Conservation (phyloP, 495 filamentous ascomycete species). For the Sabuloglossum arenarium region DNA sequence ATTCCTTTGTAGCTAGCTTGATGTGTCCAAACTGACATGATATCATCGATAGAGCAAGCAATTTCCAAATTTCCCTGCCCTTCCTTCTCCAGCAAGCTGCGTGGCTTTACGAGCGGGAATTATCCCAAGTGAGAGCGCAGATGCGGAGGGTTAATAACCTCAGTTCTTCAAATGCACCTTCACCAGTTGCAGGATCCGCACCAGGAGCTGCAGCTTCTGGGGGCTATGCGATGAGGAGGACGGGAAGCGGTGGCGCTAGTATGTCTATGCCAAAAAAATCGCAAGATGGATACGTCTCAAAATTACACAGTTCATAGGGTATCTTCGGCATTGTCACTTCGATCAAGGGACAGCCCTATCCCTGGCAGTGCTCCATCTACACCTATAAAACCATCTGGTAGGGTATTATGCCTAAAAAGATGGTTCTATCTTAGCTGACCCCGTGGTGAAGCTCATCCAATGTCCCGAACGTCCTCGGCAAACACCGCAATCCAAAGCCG, state of each 20-base stretch:
- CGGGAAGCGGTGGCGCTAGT: constrained; percentile 30
- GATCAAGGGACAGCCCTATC: constrained; percentile 36
- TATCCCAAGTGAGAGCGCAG: constrained; percentile 73
- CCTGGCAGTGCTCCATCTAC: constrained; percentile 10
- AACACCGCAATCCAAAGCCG: constrained; percentile 27
- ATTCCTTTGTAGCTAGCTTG: neutral
- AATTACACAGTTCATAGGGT: constrained; percentile 25
- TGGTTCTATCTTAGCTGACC: constrained; percentile 18
- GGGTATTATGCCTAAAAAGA: constrained; percentile 5
- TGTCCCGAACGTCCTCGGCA: constrained; percentile 37
- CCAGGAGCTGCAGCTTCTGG: constrained; percentile 21
- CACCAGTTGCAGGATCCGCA: constrained; percentile 22
- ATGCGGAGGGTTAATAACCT: constrained; percentile 52
- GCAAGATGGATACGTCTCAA: neutral
- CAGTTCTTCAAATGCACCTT: constrained; percentile 13
- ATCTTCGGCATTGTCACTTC: constrained; percentile 40
- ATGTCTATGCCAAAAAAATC: neutral
- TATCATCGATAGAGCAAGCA: constrained; percentile 25
- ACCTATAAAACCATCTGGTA: constrained; percentile 1
- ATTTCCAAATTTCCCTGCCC: constrained; percentile 55
- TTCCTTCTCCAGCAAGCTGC: constrained; percentile 88
- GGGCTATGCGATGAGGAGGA: constrained; percentile 35
- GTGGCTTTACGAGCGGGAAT: constrained; percentile 84
- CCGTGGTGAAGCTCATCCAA: constrained; percentile 16
- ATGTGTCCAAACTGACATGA: constrained; percentile 3